phyloP scores from a whole-genome alignment of 2,329 filamentous ascomycete genomes.

The Blastomyces parvus region DNA sequence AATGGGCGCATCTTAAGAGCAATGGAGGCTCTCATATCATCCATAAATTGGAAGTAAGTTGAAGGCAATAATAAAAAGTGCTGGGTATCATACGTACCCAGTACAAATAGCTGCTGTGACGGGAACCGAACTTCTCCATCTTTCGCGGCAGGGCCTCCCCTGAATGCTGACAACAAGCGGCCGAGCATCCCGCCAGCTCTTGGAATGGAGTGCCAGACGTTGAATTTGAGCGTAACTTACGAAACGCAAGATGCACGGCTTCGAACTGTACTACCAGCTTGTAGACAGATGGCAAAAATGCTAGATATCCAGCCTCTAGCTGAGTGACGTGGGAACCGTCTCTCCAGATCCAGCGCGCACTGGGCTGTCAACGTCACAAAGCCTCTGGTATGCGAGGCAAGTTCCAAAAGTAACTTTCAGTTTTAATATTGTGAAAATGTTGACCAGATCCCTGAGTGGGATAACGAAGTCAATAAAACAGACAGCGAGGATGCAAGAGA shows the following conservation, averaged over 20 bases:
- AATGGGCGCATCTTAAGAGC: not conserved
- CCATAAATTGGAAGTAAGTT: constrained; percentile 4
- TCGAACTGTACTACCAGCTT: not conserved
- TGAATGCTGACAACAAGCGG: constrained; percentile 4
- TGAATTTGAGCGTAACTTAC: not conserved
- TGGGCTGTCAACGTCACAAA: not conserved
- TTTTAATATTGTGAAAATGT: not conserved
- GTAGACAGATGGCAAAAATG: not conserved
- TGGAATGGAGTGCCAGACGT: not conserved
- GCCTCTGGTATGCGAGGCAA: not conserved
- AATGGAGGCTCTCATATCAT: constrained; percentile 9
- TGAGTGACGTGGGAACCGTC: not conserved
- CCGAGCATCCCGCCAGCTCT: not conserved
- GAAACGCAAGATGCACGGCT: not conserved
- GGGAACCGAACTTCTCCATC: constrained; percentile 44
- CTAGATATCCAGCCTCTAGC: not conserved
- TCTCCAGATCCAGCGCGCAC: not conserved
- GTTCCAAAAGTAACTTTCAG: not conserved
- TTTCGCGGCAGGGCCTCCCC: constrained; percentile 2
- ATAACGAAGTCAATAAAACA: not conserved
- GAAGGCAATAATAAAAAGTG: constrained; percentile 10
- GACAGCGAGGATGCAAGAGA: not conserved
- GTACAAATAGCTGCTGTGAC: constrained; percentile 47
- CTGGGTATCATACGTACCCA: constrained; percentile 36
- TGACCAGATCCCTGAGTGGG: not conserved